A percentile compares a stretch with the other conserved stretches of the same genome.
Evolutionary conservation across 2,329 filamentous ascomycete species (phyloP).

Genomic region (Aspergillus sp.): DNA sequence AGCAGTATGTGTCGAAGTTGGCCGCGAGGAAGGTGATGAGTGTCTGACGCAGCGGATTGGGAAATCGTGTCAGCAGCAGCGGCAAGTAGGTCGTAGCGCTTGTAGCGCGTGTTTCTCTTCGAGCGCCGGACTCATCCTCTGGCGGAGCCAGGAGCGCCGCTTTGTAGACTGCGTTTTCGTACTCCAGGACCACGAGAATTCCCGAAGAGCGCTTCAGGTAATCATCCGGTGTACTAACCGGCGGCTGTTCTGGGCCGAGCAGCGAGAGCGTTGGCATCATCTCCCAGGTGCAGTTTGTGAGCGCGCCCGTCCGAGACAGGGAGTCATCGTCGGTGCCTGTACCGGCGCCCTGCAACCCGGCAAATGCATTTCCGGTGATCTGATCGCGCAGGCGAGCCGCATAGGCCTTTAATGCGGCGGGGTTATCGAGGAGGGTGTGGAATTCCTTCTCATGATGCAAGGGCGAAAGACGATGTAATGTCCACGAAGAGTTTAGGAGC

Average conservation of each 20-base stretch:
- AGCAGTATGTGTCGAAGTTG: conserved; percentile 51
- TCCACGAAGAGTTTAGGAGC: conserved; percentile 54
- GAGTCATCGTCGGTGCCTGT: conserved; percentile 34
- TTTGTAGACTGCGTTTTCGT: conserved; percentile 49
- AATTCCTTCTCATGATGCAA: conserved; percentile 47
- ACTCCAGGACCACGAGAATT: conserved; percentile 48
- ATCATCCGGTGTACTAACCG: background rate
- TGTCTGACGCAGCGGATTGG: conserved; percentile 47
- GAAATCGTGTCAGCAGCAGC: conserved; percentile 51
- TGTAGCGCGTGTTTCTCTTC: conserved; percentile 14
- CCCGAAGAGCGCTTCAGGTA: conserved; percentile 24
- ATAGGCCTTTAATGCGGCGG: conserved; percentile 41
- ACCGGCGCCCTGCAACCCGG: conserved; percentile 40
- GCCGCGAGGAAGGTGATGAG: conserved; percentile 49
- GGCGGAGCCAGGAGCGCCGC: conserved; percentile 48
- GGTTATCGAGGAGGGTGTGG: conserved; percentile 32
- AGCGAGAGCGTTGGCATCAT: conserved; percentile 31
- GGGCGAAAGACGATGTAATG: conserved; percentile 53
- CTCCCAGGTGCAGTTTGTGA: conserved; percentile 49
- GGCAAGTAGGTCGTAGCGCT: conserved; percentile 46
- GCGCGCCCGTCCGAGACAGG: conserved; percentile 44
- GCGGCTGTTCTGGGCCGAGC: conserved; percentile 27
- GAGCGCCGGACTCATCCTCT: background rate
- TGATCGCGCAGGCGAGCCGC: conserved; percentile 48
- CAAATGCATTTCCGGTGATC: conserved; percentile 49